Percentiles rank a stretch among this genome's conserved stretches.
phyloP scores from a whole-genome alignment of 495 filamentous ascomycete species.

The Podospora anserina region DNA sequence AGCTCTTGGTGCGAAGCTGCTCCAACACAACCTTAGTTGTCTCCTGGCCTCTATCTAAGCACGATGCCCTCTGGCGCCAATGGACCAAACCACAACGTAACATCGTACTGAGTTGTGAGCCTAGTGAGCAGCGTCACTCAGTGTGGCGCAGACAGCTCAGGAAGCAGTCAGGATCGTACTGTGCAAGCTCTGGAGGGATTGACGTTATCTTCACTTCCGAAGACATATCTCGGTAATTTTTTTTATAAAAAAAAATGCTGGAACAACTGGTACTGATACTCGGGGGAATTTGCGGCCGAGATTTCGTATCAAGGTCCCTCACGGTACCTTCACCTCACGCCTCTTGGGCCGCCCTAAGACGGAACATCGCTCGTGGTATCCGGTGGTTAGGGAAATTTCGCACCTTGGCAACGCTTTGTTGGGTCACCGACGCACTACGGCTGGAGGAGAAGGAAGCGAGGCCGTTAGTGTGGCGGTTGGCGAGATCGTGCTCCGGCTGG shows the following conservation, averaged over 20 bases:
- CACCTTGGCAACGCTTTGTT: conserved; percentile 5
- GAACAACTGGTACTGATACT: background rate
- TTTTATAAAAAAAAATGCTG: background rate
- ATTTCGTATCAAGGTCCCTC: conserved; percentile 2
- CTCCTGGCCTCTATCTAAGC: background rate
- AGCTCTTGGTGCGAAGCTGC: background rate
- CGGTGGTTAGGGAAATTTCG: background rate
- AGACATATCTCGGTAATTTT: background rate
- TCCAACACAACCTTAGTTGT: background rate
- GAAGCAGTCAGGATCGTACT: background rate
- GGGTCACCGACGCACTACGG: background rate
- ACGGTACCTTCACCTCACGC: background rate
- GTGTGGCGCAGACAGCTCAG: background rate
- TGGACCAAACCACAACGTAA: background rate
- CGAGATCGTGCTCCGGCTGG: conserved; percentile 6
- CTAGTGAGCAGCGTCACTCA: background rate
- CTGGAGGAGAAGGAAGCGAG: conserved; percentile 11
- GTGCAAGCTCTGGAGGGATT: background rate
- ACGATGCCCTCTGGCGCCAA: background rate
- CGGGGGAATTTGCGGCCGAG: background rate
- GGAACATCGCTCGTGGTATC: conserved; percentile 4
- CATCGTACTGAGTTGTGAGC: background rate
- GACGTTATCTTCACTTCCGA: background rate
- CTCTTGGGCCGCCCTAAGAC: background rate
- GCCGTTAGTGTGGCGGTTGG: conserved; percentile 15